Base-by-base conservation (phyloP, 148 eudicot genomes). In the Suaeda aralocaspica region DNA sequence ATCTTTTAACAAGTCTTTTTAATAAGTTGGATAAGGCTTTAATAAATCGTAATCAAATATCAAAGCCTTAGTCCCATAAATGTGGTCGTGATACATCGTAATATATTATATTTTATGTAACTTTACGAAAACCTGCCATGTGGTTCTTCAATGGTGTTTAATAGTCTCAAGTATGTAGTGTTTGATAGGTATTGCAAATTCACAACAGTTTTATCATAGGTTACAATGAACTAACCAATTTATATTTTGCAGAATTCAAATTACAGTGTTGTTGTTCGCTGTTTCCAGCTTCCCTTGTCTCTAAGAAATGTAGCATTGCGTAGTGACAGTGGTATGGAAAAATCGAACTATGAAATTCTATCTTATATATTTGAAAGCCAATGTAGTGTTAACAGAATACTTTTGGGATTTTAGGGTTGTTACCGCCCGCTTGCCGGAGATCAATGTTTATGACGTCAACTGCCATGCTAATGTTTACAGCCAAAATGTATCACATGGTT, bases 231-330 rank as follows among this genome's bases (percentile, higher is more conserved):
- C 57, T 66, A 39, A 72, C 67, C 31, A 59, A 22, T 50, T 36
- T 65, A 22, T 68, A 39, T 7, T 41, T 71, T 83, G 85, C 92
- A 94, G 99, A 81, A 75, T 59, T 61, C 79, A 21, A 81, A 66
- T 60, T 76, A 72, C 64, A 83, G 74, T 70, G 76, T 86, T 16
- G 83, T 86, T 28, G 82, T 83, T 64, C 85, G 91, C 66, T 75
- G 89, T 80, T 94, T 89, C 81, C 99, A 94, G 85, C 86, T 94
- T 60, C 87, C 96, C 51, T 59, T 94, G 49, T 83, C 99, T 7
- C 78, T 94, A 22, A 79, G 90, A 82, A 89, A 80, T 81, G 72
- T 84, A 21, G 71, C 96, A 34, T 62, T 91, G 73, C 87, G 82
- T 67, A 71, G 91, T 44, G 79, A 61, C 74, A 71, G 76, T 49